Percentiles rank a stretch among this genome's conserved stretches.
Evolutionary conservation across 2,329 filamentous ascomycete species (phyloP).

Genomic region (Harringtonia aguacate): DNA sequence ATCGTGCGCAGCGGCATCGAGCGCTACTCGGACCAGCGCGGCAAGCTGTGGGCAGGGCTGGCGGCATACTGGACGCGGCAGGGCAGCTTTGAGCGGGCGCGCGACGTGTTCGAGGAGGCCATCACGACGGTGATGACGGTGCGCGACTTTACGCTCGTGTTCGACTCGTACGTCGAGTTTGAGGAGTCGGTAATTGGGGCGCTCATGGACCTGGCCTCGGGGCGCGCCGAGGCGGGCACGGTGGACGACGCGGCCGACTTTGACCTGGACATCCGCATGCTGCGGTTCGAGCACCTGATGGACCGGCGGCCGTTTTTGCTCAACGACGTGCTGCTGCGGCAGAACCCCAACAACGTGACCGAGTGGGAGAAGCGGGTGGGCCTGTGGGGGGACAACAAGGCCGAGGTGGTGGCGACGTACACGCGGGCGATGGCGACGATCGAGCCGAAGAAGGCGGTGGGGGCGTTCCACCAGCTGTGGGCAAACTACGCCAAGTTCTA

Average conservation of each 20-base stretch:
- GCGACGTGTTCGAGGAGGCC: constrained; percentile 91
- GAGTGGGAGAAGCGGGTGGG: constrained; percentile 98
- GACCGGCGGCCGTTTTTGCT: constrained; percentile 90
- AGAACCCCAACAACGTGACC: constrained; percentile 91
- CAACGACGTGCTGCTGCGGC: constrained; percentile 88
- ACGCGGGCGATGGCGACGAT: constrained; percentile 89
- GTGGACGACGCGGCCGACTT: constrained; percentile 79
- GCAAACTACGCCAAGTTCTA: constrained; percentile 96
- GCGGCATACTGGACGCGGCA: constrained; percentile 95
- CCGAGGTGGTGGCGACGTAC: constrained; percentile 87
- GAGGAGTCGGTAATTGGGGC: constrained; percentile 91
- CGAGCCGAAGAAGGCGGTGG: constrained; percentile 86
- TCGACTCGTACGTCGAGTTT: constrained; percentile 93
- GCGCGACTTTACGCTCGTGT: constrained; percentile 89
- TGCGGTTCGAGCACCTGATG: constrained; percentile 97
- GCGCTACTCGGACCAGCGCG: constrained; percentile 85
- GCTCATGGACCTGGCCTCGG: constrained; percentile 79
- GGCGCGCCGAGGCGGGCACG: constrained; percentile 66
- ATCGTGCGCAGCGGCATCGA: constrained; percentile 89
- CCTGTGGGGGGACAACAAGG: constrained; percentile 88
- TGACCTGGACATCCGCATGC: constrained; percentile 92
- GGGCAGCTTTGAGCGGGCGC: constrained; percentile 82
- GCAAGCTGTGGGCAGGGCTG: constrained; percentile 88
- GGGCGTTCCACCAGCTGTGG: constrained; percentile 92
- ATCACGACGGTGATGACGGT: constrained; percentile 98